Conservation (phyloP, 2,329 filamentous ascomycete species). For the Apiospora hydei region DNA sequence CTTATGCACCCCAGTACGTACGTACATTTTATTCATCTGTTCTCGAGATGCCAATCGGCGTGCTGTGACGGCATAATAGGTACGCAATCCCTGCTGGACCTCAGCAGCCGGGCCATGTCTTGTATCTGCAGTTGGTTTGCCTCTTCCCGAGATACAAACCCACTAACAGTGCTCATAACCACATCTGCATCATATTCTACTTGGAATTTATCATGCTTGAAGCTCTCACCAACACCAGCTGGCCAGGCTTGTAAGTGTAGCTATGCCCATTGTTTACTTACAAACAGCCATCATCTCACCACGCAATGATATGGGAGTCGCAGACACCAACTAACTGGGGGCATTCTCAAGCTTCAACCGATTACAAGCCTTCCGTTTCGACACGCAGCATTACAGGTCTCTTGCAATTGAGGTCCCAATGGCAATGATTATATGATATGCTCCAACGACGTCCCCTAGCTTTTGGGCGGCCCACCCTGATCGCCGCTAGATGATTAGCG, state of each 20-base stretch:
- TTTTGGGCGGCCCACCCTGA: neutral
- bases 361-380: neutral
- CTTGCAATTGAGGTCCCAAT: neutral
- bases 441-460: neutral
- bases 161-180: neutral
- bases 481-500: slow-evolving; percentile 2
- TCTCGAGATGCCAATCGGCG: neutral
- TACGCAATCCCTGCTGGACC: neutral
- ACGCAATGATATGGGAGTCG: neutral
- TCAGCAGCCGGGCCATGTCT: neutral
- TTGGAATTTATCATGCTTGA: neutral
- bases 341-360: no score
- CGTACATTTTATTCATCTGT: neutral
- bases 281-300: neutral
- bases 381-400: neutral
- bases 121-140: neutral
- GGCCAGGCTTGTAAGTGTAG: neutral
- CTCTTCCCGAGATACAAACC: neutral
- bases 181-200: neutral
- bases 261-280: neutral
- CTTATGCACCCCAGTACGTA: neutral
- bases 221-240: neutral
- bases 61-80: neutral
- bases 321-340: no score
- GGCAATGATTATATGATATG: neutral